Conservation (phyloP, 2,329 filamentous ascomycete genomes). For the Proliferodiscus dingleyae region DNA sequence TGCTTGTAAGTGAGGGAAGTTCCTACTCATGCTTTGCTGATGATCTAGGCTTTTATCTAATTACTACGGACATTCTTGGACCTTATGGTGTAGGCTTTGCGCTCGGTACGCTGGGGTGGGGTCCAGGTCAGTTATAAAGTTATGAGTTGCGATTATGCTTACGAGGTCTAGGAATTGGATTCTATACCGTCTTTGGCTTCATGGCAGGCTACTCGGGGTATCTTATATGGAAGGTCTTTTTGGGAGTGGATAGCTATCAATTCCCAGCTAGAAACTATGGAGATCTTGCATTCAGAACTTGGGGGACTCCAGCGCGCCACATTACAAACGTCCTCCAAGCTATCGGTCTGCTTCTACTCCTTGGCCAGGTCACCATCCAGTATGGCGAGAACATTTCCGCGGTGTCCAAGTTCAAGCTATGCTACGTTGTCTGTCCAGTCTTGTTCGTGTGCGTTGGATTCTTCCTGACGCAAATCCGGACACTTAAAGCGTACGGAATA, state of each 20-base stretch:
- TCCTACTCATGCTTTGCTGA: too few relatives aligned
- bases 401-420: slow-evolving; percentile 44
- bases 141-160: too few relatives aligned
- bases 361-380: slow-evolving; percentile 21
- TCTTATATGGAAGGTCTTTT: slow-evolving; percentile 18
- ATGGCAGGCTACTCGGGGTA: slow-evolving; percentile 23
- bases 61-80: slow-evolving; percentile 24
- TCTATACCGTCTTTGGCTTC: slow-evolving; percentile 22
- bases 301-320: slow-evolving; percentile 17
- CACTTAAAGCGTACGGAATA: slow-evolving; percentile 49
- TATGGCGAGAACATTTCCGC: slow-evolving; percentile 40
- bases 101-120: slow-evolving; percentile 19
- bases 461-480: slow-evolving; percentile 50
- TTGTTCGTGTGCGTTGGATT: slow-evolving; percentile 48
- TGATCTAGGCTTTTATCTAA: slow-evolving; percentile 37
- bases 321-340: slow-evolving; percentile 18
- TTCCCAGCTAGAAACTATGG: slow-evolving; percentile 21
- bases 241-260: slow-evolving; percentile 19
- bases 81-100: slow-evolving; percentile 31
- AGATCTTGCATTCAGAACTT: slow-evolving; percentile 21
- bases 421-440: slow-evolving; percentile 48
- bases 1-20: slow-evolving; percentile 25
- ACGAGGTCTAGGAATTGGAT: slow-evolving; percentile 20
- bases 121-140: slow-evolving; percentile 14
- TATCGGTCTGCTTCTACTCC: slow-evolving; percentile 13